phyloP scores from a whole-genome alignment of 352 stramenopile genomes.

The Phytophthora sojae region DNA sequence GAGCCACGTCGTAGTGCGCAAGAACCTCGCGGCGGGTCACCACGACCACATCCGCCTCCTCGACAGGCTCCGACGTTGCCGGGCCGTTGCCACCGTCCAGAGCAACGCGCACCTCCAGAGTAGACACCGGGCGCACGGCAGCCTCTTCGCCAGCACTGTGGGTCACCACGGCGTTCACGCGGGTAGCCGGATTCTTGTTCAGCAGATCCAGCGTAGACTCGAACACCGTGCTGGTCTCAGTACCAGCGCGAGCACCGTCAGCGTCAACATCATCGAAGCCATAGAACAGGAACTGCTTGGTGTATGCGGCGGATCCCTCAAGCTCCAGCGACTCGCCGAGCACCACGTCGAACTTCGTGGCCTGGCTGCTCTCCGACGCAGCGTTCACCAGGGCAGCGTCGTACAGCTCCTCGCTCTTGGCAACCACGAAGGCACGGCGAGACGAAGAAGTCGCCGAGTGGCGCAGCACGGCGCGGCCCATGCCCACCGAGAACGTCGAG shows the following conservation, averaged over 20 bases:
- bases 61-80: slow-evolving; percentile 54
- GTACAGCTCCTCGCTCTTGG: slow-evolving; percentile 78
- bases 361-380: slow-evolving; percentile 46
- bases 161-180: slow-evolving; percentile 65
- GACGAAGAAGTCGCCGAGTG: slow-evolving; percentile 48
- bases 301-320: slow-evolving; percentile 52
- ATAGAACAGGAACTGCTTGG: slow-evolving; percentile 93
- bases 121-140: slow-evolving; percentile 48
- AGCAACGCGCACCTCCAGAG: slow-evolving; percentile 64
- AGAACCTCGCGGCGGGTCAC: slow-evolving; percentile 59
- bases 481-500: slow-evolving; percentile 70
- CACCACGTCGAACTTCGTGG: slow-evolving; percentile 60
- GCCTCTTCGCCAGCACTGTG: slow-evolving; percentile 46
- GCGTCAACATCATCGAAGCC: slow-evolving; percentile 86
- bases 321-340: slow-evolving; percentile 58
- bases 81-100: slow-evolving; percentile 46
- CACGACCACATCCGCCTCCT: slow-evolving; percentile 68
- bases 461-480: slow-evolving; percentile 71
- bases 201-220: slow-evolving; percentile 55
- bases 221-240: slow-evolving; percentile 44
- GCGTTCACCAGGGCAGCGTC: slow-evolving; percentile 56
- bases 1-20: slow-evolving; percentile 56
- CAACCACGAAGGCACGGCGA: slow-evolving; percentile 81
- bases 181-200: slow-evolving; percentile 71
- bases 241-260: slow-evolving; percentile 43